These are phyloP conservation scores for Gossypium bickii DNA, from an alignment of 345 rosid species.

Conservation along the genomic window DNA sequence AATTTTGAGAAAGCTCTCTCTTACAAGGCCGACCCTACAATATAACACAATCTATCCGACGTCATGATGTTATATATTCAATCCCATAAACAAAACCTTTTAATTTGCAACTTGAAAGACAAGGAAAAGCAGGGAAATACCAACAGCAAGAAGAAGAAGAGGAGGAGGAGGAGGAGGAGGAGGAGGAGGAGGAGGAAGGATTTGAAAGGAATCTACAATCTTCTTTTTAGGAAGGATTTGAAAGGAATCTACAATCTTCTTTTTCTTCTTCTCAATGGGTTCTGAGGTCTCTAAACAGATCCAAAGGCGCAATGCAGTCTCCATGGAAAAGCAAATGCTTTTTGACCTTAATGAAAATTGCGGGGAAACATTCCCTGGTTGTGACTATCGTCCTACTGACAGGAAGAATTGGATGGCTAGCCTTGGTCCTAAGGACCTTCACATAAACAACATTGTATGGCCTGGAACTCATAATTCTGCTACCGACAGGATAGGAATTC, in stretches of 20 bases:
- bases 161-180: no score
- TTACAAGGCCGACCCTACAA: background rate
- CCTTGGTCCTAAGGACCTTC: slow-evolving; percentile 55
- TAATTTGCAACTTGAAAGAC: background rate
- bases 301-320: slow-evolving; percentile 43
- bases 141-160: background rate
- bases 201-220: background rate
- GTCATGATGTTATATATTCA: slow-evolving; percentile 16
- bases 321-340: slow-evolving; percentile 48
- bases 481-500: slow-evolving; percentile 76
- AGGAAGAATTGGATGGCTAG: slow-evolving; percentile 66
- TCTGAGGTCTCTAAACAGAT: slow-evolving; percentile 56
- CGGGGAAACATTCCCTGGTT: slow-evolving; percentile 57
- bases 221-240: slow-evolving; percentile 7
- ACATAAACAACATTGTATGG: slow-evolving; percentile 74
- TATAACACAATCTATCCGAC: slow-evolving; percentile 4
- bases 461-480: slow-evolving; percentile 97
- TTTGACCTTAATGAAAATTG: slow-evolving; percentile 36
- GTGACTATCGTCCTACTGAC: slow-evolving; percentile 53
- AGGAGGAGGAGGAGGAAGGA: no score
- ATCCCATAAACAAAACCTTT: background rate
- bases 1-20: background rate
- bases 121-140: background rate
- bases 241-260: background rate
- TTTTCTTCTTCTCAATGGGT: slow-evolving; percentile 45